These are phyloP conservation scores for Sporisorium scitamineum DNA, from an alignment of 1,284 basidiomycete species.

Conservation along the genomic window DNA sequence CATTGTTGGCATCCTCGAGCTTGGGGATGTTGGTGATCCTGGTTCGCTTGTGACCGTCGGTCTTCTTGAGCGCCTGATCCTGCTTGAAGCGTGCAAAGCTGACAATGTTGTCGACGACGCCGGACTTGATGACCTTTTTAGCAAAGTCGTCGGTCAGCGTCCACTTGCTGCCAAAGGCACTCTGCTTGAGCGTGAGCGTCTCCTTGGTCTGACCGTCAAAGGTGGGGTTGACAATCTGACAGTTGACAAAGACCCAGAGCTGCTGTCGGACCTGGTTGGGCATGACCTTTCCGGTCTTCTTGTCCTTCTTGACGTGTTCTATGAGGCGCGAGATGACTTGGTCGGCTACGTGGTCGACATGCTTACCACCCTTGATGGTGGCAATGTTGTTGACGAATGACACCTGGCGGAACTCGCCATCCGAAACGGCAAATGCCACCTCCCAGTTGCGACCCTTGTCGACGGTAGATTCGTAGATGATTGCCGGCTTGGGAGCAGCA, in stretches of 20 bases:
- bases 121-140: constrained; percentile 91
- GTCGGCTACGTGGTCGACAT: constrained; percentile 87
- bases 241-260: constrained; percentile 98
- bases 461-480: constrained; percentile 85
- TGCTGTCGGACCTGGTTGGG: constrained; percentile 94
- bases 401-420: constrained; percentile 82
- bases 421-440: constrained; percentile 92
- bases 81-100: constrained; percentile 98
- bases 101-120: constrained; percentile 91
- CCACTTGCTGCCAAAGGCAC: constrained; percentile 89
- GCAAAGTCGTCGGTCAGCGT: constrained; percentile 92
- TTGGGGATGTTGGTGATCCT: constrained; percentile 88
- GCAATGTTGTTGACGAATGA: constrained; percentile 99
- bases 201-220: constrained; percentile 99
- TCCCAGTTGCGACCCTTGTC: constrained; percentile 82
- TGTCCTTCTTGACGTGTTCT: constrained; percentile 90
- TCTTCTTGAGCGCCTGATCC: constrained; percentile 94
- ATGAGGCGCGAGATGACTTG: constrained; percentile 84
- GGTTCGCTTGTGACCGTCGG: constrained; percentile 88
- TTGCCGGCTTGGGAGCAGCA: constrained; percentile 78
- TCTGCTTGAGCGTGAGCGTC: constrained; percentile 85
- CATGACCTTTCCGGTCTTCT: constrained; percentile 86
- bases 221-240: constrained; percentile 95
- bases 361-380: constrained; percentile 95
- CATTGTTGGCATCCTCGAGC: constrained; percentile 97